Base-by-base conservation (phyloP, 352 stramenopile species). In the Phytopythium aichiense region DNA sequence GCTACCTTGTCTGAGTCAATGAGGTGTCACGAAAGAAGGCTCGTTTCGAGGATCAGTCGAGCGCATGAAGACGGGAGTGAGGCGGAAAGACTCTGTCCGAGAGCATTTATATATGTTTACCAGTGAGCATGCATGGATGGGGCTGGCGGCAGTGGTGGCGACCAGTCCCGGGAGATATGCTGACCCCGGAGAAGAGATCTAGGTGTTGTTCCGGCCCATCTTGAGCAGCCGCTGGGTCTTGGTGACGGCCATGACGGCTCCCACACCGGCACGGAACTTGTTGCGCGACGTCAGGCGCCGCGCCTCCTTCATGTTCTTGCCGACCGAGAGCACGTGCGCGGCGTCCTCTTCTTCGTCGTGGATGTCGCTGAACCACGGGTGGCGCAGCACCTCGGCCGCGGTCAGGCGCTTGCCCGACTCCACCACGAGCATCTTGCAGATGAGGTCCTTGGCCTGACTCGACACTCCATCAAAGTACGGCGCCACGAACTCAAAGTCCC, bases 381-480 rank as follows among this genome's bases (percentile, higher is more conserved):
- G 80, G 54, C 75, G 63, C 31, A 93, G 65, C 46, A 93, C 80
- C 8, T 87, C 66, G 62, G 87, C 65, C 11, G 81, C 78, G 22
- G 72, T 92, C 25, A 98, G 75, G 15, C 95, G 80, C 56, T 87
- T 83, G 30, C 79, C 73, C 0, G 88, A 81, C 69, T 98, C 82
- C 2, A 98, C 89, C 22, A 94, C 85, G 33, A 99, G 73, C 79
- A 99, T 91, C 45, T 89, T 84, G 43, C 79, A 84, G 61, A 99
- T 98, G 9, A 98, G 74, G 58, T 98, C 87, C 64, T 98, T 98
- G 40, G 93, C 94, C 46, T 79, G 74, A n/a, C 84, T 65, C 49
- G 84, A 97, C 45, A 98, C 89, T 48, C 88, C 77, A 31, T 91
- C 77, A 75, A 96, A 98, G 61, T 98, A 95, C n/a, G 86, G 80